A percentile compares a stretch with the other conserved stretches of the same genome.
Evolutionary conservation across 2,329 filamentous ascomycete species (phyloP).

Genomic region (Calonectria hongkongensis): DNA sequence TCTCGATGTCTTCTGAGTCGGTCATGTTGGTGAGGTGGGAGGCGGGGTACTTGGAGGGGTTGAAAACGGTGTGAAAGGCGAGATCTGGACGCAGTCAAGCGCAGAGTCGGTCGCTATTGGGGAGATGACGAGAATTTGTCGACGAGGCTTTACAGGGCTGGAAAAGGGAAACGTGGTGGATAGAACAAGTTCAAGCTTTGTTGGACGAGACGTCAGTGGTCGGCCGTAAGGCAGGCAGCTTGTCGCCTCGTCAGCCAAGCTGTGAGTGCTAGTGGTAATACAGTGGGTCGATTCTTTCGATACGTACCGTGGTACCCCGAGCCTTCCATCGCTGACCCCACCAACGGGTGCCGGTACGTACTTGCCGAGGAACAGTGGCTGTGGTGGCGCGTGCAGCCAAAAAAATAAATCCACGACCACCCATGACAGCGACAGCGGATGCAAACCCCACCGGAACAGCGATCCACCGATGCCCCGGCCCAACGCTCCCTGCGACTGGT

Average conservation of each 20-base stretch:
- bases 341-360: background rate
- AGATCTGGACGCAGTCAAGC: constrained; percentile 24
- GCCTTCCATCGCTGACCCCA: constrained; percentile 29
- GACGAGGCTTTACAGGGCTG: background rate
- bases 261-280: constrained; percentile 44
- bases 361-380: constrained; percentile 45
- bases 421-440: constrained; percentile 21
- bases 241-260: constrained; percentile 56
- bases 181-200: constrained; percentile 24
- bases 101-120: background rate
- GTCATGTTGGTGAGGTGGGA: constrained; percentile 54
- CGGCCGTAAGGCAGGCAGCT: constrained; percentile 51
- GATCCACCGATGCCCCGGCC: constrained; percentile 54
- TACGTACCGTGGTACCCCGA: constrained; percentile 41
- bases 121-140: background rate
- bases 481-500: constrained; percentile 9
- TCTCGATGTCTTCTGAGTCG: constrained; percentile 51
- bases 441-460: constrained; percentile 56
- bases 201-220: constrained; percentile 34
- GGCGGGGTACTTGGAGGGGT: constrained; percentile 48
- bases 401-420: no score
- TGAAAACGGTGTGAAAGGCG: background rate
- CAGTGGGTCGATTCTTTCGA: constrained; percentile 30
- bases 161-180: constrained; percentile 23
- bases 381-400: constrained; percentile 42